phyloP scores from a whole-genome alignment of 2,329 filamentous ascomycete species.

The Aspergillus pseudonomiae region DNA sequence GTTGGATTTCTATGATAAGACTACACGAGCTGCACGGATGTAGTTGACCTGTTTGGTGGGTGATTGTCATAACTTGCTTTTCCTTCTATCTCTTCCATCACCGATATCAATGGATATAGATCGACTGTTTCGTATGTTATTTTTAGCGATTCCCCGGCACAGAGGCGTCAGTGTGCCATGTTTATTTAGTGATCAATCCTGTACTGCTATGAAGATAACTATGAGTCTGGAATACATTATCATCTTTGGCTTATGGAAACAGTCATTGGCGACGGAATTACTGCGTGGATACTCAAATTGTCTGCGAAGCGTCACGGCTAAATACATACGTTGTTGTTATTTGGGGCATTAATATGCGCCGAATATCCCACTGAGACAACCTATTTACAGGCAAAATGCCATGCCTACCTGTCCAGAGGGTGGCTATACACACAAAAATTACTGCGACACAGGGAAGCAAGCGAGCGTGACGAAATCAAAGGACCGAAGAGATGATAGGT shows the following conservation, averaged over 20 bases:
- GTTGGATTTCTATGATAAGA: slow-evolving; percentile 83
- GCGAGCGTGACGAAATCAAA: neutral
- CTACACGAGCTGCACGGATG: slow-evolving; percentile 44
- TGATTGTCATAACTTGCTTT: slow-evolving; percentile 5
- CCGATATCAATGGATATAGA: neutral
- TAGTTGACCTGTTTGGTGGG: slow-evolving; percentile 19
- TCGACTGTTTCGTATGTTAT: slow-evolving; percentile 4
- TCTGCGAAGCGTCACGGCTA: neutral
- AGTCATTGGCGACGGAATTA: neutral
- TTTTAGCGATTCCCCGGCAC: slow-evolving; percentile 33
- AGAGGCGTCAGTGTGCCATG: slow-evolving; percentile 25
- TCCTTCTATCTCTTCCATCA: slow-evolving; percentile 8
- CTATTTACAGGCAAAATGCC: slow-evolving; percentile 22
- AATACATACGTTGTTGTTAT: slow-evolving; percentile 4
- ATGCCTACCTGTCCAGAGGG: slow-evolving; percentile 10
- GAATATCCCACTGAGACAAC: slow-evolving; percentile 4
- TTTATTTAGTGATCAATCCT: slow-evolving; percentile 4
- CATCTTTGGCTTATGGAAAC: neutral
- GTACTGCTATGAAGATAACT: neutral
- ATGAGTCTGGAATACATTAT: neutral
- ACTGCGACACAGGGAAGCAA: slow-evolving; percentile 14
- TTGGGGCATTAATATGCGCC: slow-evolving; percentile 2
- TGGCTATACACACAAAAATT: slow-evolving; percentile 7
- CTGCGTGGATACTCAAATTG: neutral
- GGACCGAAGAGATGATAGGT: slow-evolving; percentile 13